A percentile compares a stretch with the other conserved stretches of the same genome.
Evolutionary conservation across 306 rosid species (phyloP).

Genomic region (Dicorynia guianensis): DNA sequence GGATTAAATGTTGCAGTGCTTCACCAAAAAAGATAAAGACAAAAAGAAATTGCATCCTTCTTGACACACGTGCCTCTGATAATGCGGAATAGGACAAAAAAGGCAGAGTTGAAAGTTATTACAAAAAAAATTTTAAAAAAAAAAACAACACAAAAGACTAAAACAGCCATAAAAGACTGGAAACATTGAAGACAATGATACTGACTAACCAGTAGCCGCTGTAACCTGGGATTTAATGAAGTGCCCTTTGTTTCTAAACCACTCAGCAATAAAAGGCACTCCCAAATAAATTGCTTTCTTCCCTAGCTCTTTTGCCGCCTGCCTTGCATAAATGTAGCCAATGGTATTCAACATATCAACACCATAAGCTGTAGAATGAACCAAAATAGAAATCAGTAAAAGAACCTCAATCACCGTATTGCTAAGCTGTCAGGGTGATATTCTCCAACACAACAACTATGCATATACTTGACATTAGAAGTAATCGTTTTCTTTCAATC

Average conservation of each 20-base stretch:
- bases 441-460: constrained; percentile 20
- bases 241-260: constrained; percentile 99
- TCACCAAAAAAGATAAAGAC: too few relatives aligned
- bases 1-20: too few relatives aligned
- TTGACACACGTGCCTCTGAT: too few relatives aligned
- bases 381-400: constrained; percentile 39
- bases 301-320: constrained; percentile 95
- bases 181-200: too few relatives aligned
- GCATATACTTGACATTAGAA: constrained; percentile 33
- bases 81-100: too few relatives aligned
- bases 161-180: too few relatives aligned
- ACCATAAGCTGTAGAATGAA: constrained; percentile 80
- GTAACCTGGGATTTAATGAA: constrained; percentile 96
- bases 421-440: constrained; percentile 20
- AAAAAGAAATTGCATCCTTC: too few relatives aligned
- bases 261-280: constrained; percentile 95
- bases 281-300: constrained; percentile 97
- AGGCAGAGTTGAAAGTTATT: too few relatives aligned
- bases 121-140: too few relatives aligned
- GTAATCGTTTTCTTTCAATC: constrained; percentile 25
- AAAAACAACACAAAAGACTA: too few relatives aligned
- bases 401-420: constrained; percentile 23
- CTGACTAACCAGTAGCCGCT: constrained; percentile 89
- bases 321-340: constrained; percentile 96
- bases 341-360: constrained; percentile 93